These are phyloP conservation scores for Sarocladiaceae sp. DNA, from an alignment of 2,329 filamentous ascomycete genomes.

Conservation along the genomic window DNA sequence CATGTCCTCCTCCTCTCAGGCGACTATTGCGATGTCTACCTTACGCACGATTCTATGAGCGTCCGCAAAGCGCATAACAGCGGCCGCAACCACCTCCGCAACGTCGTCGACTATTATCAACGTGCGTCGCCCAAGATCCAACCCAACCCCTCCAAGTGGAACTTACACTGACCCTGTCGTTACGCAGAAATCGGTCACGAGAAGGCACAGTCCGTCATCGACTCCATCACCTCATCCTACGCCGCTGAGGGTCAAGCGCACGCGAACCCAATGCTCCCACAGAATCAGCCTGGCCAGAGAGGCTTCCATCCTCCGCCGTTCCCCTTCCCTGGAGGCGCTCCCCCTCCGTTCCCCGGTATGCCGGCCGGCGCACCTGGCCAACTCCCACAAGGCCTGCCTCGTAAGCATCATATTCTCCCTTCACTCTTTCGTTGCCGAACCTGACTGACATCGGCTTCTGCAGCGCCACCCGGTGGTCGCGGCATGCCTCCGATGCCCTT, in stretches of 20 bases:
- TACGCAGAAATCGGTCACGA: constrained; percentile 86
- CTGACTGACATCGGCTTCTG: constrained; percentile 14
- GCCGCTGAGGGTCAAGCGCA: constrained; percentile 85
- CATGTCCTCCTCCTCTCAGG: constrained; percentile 29
- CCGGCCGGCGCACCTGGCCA: constrained; percentile 33
- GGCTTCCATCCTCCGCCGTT: constrained; percentile 49
- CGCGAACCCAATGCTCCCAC: constrained; percentile 75
- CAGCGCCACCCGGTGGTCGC: constrained; percentile 44
- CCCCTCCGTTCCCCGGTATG: constrained; percentile 54
- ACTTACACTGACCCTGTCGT: constrained; percentile 1
- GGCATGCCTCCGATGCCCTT: constrained; percentile 14
- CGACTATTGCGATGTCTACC: constrained; percentile 99
- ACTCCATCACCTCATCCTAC: constrained; percentile 94
- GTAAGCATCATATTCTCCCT: constrained; percentile 46
- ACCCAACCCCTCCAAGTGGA: neutral
- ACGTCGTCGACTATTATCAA: constrained; percentile 98
- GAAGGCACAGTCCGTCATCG: constrained; percentile 96
- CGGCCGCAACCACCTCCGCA: constrained; percentile 92
- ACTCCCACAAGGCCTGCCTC: constrained; percentile 39
- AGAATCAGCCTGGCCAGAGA: constrained; percentile 53
- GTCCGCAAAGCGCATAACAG: constrained; percentile 98
- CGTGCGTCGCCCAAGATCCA: constrained; percentile 43
- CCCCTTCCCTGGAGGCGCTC: constrained; percentile 55
- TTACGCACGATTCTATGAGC: constrained; percentile 99
- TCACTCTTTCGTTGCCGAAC: neutral